Conservation (phyloP, 1,284 basidiomycete genomes). For the Cutaneotrichosporon daszewskae region DNA sequence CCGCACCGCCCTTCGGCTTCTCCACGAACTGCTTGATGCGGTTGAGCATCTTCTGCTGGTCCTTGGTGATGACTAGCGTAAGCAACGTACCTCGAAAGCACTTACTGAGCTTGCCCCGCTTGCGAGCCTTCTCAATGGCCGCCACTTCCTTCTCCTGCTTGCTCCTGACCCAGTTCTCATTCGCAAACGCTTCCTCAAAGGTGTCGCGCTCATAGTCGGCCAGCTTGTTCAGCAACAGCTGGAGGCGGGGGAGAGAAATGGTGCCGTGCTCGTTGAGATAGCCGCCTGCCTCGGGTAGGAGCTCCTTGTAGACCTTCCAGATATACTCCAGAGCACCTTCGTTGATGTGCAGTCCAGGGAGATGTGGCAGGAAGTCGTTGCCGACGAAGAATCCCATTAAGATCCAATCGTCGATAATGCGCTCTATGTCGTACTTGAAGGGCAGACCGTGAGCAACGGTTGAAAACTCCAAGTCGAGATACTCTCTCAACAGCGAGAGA, state of each 20-base stretch:
- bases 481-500: constrained; percentile 90
- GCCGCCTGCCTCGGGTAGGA: constrained; percentile 74
- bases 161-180: constrained; percentile 82
- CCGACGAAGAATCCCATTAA: constrained; percentile 93
- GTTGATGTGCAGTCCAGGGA: constrained; percentile 95
- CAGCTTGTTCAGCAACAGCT: constrained; percentile 84
- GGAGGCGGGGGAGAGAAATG: constrained; percentile 74
- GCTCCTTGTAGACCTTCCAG: constrained; percentile 91
- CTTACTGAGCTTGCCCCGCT: constrained; percentile 43
- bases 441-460: constrained; percentile 53
- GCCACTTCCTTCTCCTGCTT: constrained; percentile 71
- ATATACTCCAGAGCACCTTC: constrained; percentile 89
- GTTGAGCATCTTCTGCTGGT: constrained; percentile 70
- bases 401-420: constrained; percentile 96
- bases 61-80: constrained; percentile 59
- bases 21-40: constrained; percentile 68
- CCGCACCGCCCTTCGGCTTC: constrained; percentile 37
- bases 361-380: constrained; percentile 93
- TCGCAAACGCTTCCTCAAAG: constrained; percentile 84
- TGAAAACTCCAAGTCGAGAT: constrained; percentile 90
- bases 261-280: constrained; percentile 88
- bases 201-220: constrained; percentile 77
- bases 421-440: constrained; percentile 77
- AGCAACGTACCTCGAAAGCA: background rate
- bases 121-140: constrained; percentile 47